These are phyloP conservation scores for Linanthus parryae DNA, from an alignment of 148 eudicot genomes.

Conservation along the genomic window DNA sequence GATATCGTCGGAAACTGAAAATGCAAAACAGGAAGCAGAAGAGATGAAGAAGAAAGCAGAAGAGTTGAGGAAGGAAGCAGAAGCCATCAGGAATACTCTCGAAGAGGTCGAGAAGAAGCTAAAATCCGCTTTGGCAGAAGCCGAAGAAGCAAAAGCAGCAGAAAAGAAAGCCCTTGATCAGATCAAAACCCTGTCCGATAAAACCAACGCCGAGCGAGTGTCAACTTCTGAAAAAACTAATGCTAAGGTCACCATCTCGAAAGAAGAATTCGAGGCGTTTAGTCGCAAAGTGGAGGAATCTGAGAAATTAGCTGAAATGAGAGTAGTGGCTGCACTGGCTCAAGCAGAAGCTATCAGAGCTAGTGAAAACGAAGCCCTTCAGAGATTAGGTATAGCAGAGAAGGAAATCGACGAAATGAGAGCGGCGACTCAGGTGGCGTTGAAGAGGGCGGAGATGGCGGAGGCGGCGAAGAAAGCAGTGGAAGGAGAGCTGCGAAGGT, in stretches of 20 bases:
- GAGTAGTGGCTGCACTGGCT: constrained; percentile 77
- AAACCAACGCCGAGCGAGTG: constrained; percentile 49
- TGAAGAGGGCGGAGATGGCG: constrained; percentile 65
- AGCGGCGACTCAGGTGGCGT: constrained; percentile 50
- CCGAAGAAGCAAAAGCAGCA: constrained; percentile 62
- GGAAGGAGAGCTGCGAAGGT: constrained; percentile 70
- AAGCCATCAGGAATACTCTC: constrained; percentile 29
- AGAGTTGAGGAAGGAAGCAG: constrained; percentile 51
- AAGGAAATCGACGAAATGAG: constrained; percentile 68
- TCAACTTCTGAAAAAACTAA: constrained; percentile 59
- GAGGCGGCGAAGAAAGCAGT: constrained; percentile 82
- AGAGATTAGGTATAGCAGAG: constrained; percentile 49
- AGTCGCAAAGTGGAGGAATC: constrained; percentile 70
- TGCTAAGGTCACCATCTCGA: constrained; percentile 50
- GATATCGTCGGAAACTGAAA: constrained; percentile 41
- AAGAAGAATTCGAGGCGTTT: constrained; percentile 56
- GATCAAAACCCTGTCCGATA: constrained; percentile 46
- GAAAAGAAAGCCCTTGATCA: constrained; percentile 45
- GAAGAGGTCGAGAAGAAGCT: constrained; percentile 54
- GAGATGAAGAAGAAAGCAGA: constrained; percentile 47
- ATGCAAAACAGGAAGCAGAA: constrained; percentile 34
- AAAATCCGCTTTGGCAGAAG: constrained; percentile 44
- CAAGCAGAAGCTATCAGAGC: constrained; percentile 84
- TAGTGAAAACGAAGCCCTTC: constrained; percentile 69
- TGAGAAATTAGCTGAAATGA: constrained; percentile 50